Evolutionary conservation across 176 grass and related monocot species (phyloP).

Genomic region (Eleusine indica): DNA sequence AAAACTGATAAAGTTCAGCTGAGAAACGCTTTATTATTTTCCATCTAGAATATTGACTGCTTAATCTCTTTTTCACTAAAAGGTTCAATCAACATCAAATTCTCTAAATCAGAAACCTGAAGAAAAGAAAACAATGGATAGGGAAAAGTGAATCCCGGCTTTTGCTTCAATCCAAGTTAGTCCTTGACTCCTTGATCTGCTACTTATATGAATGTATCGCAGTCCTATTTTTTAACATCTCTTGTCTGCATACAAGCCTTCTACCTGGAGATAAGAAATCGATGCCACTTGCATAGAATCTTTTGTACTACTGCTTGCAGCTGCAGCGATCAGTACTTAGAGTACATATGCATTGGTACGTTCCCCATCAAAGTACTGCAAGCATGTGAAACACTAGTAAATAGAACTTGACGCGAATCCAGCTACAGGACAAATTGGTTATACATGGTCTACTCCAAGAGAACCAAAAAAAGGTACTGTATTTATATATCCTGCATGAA

Average conservation of each 20-base stretch:
- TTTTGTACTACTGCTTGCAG: constrained; percentile 8
- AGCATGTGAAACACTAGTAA: not conserved
- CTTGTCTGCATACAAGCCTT: not conserved
- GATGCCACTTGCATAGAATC: constrained; percentile 1
- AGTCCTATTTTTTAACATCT: not conserved
- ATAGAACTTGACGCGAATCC: not conserved
- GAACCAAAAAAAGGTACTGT: too few species aligned
- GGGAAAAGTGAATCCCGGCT: not conserved
- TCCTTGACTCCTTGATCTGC: not conserved
- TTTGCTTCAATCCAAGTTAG: not conserved
- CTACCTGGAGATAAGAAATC: not conserved
- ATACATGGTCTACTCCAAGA: not conserved
- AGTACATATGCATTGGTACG: not conserved
- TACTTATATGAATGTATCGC: not conserved
- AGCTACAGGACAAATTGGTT: not conserved
- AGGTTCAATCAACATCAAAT: too few species aligned
- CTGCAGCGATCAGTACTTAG: not conserved
- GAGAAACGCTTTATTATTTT: too few species aligned
- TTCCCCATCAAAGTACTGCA: not conserved
- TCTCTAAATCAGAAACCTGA: too few species aligned
- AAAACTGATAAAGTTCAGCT: too few species aligned
- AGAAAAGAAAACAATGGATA: too few species aligned
- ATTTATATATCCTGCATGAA: not conserved
- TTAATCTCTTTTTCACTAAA: too few species aligned
- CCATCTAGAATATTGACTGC: too few species aligned